Evolutionary conservation across 495 filamentous ascomycete genomes (phyloP), one percentile per base, ranked within the genome.

Genomic region (Tetracladium marchalianum): DNA sequence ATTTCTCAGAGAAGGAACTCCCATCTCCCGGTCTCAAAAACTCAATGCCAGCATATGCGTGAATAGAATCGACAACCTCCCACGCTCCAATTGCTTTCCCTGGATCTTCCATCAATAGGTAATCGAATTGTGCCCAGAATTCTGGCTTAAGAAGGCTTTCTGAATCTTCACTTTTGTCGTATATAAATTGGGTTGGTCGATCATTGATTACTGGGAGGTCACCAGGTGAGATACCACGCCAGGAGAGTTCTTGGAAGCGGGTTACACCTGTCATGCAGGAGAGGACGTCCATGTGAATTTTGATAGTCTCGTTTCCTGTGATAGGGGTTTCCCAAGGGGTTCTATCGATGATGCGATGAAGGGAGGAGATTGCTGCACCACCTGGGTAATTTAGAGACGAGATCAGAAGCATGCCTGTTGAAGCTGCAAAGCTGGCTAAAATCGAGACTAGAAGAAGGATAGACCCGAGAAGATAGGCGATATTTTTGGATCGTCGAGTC

Each of bases 231-330:
- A 46, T 13, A 27, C 31, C 18, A n/a, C 17, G 31, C 11, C 22
- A 41, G 9, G 51, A 38, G 9, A 53, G 38, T 52, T 87, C 75
- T 12, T 85, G 71, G 58, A 99, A 99, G 8, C 90, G 77, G 0
- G 90, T 94, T 11, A 95, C 78, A 40, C 92, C 92, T 22, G 92
- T 96, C 76, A 95, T 95, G 62, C 88, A 96, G 16, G 84, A 79
- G 4, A 92, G 65, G 31, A 92, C 92, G 46, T 90, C 89, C 41
- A 93, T 76, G 57, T 97, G 85, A 32, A 93, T 73, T 12, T 60
- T 56, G 24, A 44, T 46, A 31, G 57, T 54, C 16, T 31, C 31
- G 13, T 31, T 40, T 10, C 43, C 22, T 11, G 27, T 36, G 12
- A 32, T 33, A 4, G 35, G 12, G 4, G 11, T 15, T n/a, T 31